Evolutionary conservation across 2,329 filamentous ascomycete species (phyloP).

Genomic region (Intubia oerlemansii): DNA sequence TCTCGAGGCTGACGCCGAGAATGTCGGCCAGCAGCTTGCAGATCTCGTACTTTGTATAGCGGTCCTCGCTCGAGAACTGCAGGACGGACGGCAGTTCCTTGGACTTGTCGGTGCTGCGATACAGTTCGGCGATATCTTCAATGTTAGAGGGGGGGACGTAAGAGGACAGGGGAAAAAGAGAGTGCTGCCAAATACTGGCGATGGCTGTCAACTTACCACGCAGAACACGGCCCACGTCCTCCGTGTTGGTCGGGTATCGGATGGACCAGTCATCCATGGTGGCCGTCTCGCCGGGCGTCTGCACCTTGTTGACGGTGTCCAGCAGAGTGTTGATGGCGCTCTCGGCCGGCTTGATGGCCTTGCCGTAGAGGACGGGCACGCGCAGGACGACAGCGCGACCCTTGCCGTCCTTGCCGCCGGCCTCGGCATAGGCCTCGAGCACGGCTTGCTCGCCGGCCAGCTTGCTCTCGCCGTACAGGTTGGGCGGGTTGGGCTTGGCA

Average conservation of each 20-base stretch:
- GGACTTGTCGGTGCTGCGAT: constrained; percentile 22
- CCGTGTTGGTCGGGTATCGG: constrained; percentile 73
- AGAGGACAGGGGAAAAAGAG: too few species aligned
- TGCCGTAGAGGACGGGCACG: constrained; percentile 69
- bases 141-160: too few species aligned
- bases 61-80: constrained; percentile 75
- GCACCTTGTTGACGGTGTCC: constrained; percentile 53
- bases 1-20: constrained; percentile 48
- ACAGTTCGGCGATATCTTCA: too few species aligned
- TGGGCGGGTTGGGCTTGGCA: constrained; percentile 45
- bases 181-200: too few species aligned
- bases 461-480: constrained; percentile 48
- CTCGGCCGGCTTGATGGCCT: constrained; percentile 47
- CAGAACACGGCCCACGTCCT: constrained; percentile 57
- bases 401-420: constrained; percentile 9
- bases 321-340: constrained; percentile 70
- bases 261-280: constrained; percentile 76
- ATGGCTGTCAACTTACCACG: constrained; percentile 4
- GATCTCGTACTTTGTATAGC: constrained; percentile 78
- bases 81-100: constrained; percentile 45
- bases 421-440: constrained; percentile 32
- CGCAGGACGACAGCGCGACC: constrained; percentile 49
- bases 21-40: constrained; percentile 59
- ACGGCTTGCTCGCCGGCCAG: constrained; percentile 41
- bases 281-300: constrained; percentile 37